Evolutionary conservation across 2,329 filamentous ascomycete genomes (phyloP).

Genomic region (Cadophora sp.): DNA sequence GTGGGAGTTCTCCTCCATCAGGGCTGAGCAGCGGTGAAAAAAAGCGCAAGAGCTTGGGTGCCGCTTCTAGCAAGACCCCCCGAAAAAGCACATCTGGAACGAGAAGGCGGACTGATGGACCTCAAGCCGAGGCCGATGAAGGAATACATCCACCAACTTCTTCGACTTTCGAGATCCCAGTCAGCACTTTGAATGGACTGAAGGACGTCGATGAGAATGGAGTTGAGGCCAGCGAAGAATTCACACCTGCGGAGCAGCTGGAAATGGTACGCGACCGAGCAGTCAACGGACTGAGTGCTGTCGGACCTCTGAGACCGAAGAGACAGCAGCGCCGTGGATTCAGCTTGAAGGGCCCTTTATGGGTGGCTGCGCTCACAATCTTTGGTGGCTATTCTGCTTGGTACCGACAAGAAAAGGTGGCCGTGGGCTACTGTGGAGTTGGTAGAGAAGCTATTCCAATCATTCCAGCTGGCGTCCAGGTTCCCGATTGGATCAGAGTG

Average conservation of each 20-base stretch:
- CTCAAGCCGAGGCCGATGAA: conserved; percentile 58
- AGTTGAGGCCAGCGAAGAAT: conserved; percentile 84
- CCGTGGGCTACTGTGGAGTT: conserved; percentile 92
- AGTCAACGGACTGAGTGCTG: conserved; percentile 55
- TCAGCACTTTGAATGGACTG: conserved; percentile 49
- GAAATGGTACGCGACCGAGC: conserved; percentile 77
- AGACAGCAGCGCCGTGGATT: conserved; percentile 53
- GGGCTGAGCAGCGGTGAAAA: conserved; percentile 54
- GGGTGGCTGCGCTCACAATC: conserved; percentile 73
- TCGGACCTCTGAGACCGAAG: conserved; percentile 50
- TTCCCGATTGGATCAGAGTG: conserved; percentile 76
- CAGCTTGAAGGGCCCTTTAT: conserved; percentile 68
- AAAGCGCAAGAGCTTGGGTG: conserved; percentile 47
- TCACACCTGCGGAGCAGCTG: conserved; percentile 88
- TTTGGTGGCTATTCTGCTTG: conserved; percentile 77
- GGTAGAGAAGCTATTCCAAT: conserved; percentile 63
- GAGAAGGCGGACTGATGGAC: conserved; percentile 59
- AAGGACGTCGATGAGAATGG: conserved; percentile 51
- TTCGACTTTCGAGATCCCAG: conserved; percentile 63
- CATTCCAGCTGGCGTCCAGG: conserved; percentile 56
- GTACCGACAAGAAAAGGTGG: conserved; percentile 95
- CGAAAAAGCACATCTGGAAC: conserved; percentile 46
- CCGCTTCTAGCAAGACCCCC: conserved; percentile 48
- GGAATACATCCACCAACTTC: conserved; percentile 60
- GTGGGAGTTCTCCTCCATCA: conserved; percentile 73